Percentiles rank a stretch among this genome's conserved stretches.
These are phyloP conservation scores for Paramecium octaurelia DNA, from an alignment of 73 alveolate genomes.

Conservation along the genomic window DNA sequence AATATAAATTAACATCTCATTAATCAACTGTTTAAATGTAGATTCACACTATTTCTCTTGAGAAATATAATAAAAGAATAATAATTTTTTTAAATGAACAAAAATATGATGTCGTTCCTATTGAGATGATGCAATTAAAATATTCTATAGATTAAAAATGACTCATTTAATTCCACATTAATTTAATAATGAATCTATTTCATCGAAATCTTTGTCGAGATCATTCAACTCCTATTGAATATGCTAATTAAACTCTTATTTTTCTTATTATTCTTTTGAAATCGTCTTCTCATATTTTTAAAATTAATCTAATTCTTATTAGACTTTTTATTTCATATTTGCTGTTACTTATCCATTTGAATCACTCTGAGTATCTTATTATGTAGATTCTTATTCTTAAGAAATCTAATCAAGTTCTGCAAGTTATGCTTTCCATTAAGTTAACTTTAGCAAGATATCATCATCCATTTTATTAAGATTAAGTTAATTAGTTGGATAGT, in stretches of 20 bases:
- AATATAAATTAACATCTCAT: neutral
- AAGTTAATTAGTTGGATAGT: neutral
- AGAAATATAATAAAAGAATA: too few species aligned
- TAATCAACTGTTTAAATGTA: neutral
- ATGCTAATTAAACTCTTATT: neutral
- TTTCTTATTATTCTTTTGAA: neutral
- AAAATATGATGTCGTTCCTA: neutral
- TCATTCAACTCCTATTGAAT: neutral
- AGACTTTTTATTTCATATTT: neutral
- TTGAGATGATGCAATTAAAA: neutral
- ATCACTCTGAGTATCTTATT: neutral
- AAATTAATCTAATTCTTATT: neutral
- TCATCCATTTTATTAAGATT: neutral
- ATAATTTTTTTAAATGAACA: too few species aligned
- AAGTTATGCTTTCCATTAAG: neutral
- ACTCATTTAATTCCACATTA: constrained; percentile 41
- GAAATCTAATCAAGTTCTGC: neutral
- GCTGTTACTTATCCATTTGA: neutral
- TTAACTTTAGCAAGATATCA: neutral
- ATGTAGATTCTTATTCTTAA: neutral
- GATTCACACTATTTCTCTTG: neutral
- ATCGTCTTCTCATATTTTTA: neutral
- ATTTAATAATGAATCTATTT: constrained; percentile 39
- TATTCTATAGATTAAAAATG: neutral
- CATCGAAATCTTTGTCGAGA: constrained; percentile 34